Base-by-base conservation (phyloP, 257 asterid genomes). In the Scutellaria minor region DNA sequence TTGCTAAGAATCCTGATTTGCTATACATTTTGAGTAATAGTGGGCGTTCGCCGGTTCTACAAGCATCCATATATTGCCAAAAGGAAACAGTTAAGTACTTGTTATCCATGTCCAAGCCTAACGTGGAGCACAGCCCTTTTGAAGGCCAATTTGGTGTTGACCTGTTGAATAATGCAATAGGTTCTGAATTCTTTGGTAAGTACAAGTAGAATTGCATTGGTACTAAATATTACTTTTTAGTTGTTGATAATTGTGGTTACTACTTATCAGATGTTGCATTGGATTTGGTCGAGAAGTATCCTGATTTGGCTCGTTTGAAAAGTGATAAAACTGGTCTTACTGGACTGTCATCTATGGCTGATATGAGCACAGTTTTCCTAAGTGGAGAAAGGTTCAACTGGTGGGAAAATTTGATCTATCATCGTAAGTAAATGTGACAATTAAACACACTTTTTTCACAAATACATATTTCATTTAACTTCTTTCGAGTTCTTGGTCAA, bases 191-290 rank as follows among this genome's bases (percentile, higher is more conserved):
- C 39, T 9, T 53, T 20, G 73, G 73, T 68, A 10, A 48, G 47
- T 48, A 45, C 1, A 11, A 3, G 1, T 11, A 10, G 0, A 24
- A 3, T 18, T 3, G 8, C 12, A 15, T 0, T 7, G 5, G 37
- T 31, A 31, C 5, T 31, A 27, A 27, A 27, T 1, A 31, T 31
- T 31, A 31, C 4, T 2, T 4, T 14, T 4, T 20, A 64, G 6
- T 18, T 18, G 12, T 2, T 3, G 1, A 64, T 8, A 5, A 15
- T 9, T 27, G 40, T n/a, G 7, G 22, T 5, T 6, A 1, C 7
- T 15, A 20, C 5, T 2, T 39, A 4, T 13, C 71, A 78, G 82
- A 78, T 68, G 13, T 78, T 18, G 82, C 76, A 44, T 5, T 52
- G 18, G 48, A 62, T 14, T 68, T 74, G 79, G 73, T 56, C 39